Base-by-base conservation (phyloP, 805 yeast genomes). In the Ogataea saltuana region DNA sequence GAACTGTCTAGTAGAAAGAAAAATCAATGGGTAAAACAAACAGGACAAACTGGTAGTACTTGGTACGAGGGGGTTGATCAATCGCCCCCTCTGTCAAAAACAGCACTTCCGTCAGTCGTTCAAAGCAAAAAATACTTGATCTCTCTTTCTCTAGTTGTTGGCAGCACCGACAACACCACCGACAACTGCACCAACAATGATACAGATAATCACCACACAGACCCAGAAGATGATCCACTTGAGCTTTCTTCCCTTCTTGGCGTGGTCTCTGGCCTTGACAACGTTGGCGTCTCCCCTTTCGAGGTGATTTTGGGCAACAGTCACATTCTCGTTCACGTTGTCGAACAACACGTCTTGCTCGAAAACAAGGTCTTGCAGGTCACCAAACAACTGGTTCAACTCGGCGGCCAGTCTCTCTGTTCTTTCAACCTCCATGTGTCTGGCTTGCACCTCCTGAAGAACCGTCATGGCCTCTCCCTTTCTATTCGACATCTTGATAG, bases 381-480 rank as follows among this genome's bases (percentile, higher is more conserved):
- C 98, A 60, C 85, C 85, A 74, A 93, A 89, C 64, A 93, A 78
- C 71, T 88, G 96, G 31, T 95, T 87, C 68, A 93, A 79, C 69
- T 93, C 99, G 27, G 91, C 88, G 86, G 93, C 89, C 46, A 96
- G 85, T 70, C 88, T 83, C 69, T 91, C 98, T 68, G 93, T 84
- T 72, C 88, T 87, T 71, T 88, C 85, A 60, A 93, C 80, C 71
- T 93, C 98, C 64, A 85, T 83, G 71, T 93, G 98, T 71, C 99
- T 83, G 39, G 86, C 82, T 70, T 91, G 97, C 44, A 93, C 98
- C 70, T 93, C 98, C 59, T 88, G 87, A 56, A 93, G 76, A 2
- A 95, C 98, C 25, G 97, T 81, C 65, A 93, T 81, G 32, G 98
- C 97, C 69, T 93, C 97, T 56, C 96, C 96, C 61, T 89, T 80